Evolutionary conservation across 495 filamentous ascomycete genomes (phyloP), one percentile per base, ranked within the genome.

Genomic region (Schizothecium vesticola): DNA sequence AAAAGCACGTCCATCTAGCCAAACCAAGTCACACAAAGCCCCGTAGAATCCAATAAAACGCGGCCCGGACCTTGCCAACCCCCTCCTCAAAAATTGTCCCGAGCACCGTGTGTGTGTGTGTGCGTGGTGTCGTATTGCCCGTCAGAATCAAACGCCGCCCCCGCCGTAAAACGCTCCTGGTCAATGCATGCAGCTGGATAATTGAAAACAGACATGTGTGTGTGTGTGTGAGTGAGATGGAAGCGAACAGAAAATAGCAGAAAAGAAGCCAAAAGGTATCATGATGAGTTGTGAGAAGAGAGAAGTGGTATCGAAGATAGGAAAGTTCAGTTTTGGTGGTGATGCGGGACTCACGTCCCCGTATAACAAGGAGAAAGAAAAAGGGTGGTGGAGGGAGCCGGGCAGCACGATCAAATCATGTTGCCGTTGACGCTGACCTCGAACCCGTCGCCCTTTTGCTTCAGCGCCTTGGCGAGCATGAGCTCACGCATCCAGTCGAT

Each of bases 401-500:
- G 26, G 31, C 31, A 33, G 31, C 11, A 33, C 31, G 31, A 51
- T 51, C 43, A 93, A 72, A 96, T 86, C 79, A 87, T 87, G 72
- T 87, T 87, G 21, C 94, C 94, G 76, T 97, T 97, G 60, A 96
- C 83, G 66, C 87, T 88, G 67, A 97, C 82, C 76, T 90, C 88
- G 61, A 86, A 96, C 10, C 94, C 94, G 70, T 90, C 88, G 19
- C 89, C 88, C 80, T 92, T 92, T 74, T 91, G 90, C 81, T 87
- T 89, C 66, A 93, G 80, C 23, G 94, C 94, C 77, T 94, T 97
- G 5, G 94, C 94, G 24, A 99, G 87, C 95, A 99, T 97, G 62
- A 99, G 78, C 84, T 97, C 93, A 3, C 95, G 82, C 95, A 97
- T 97, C 95, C 95, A 99, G 71, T 97, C 94, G 67, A 97, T 97